Base-by-base conservation (phyloP, 2,329 filamentous ascomycete species). In the Diaporthe sp. region DNA sequence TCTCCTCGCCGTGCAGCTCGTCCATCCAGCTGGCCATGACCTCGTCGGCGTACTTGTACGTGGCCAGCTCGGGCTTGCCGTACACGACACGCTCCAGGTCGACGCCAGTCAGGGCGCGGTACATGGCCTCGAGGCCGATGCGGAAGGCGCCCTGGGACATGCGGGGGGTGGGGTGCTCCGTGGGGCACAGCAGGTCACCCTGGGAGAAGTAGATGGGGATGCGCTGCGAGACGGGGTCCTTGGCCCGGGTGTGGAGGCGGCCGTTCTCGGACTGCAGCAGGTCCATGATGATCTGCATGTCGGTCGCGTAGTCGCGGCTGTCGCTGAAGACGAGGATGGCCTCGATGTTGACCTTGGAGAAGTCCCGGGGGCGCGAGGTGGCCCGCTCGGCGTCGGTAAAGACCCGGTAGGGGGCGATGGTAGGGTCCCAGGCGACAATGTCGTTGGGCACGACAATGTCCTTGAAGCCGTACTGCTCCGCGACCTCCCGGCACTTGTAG, bases 11-110 rank as follows among this genome's bases (percentile, higher is more conserved):
- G 87, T 95, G 93, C 78, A 95, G 90, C 79, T 91, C 87, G 79
- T 93, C 92, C 93, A 95, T 95, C 93, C 93, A 95, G 70, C 88
- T 89, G 44, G 90, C 87, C 77, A 95, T 88, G 25, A 95, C 90
- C 84, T 94, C 92, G 79, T 94, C 93, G 77, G 93, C 93, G 84
- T 94, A 94, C 86, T 93, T 94, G 89, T 94, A 94, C n/a, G 93
- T 94, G 7, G 93, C 93, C 76, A 91, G 80, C 82, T 94, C 92
- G 37, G 93, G 93, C 88, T 94, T 94, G 81, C 93, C 93, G 86
- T 94, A 94, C 74, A 94, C 91, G 46, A 94, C 91, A 87, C 92
- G 93, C 88, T 94, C 92, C 62, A 94, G 90, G 77, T 94, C 92
- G 22, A 88, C 88, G 75, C 92, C 92, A 0, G 92, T 94, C 75